phyloP scores from a whole-genome alignment of 164 flowering plant genomes.

The Tetracentron sinense region DNA sequence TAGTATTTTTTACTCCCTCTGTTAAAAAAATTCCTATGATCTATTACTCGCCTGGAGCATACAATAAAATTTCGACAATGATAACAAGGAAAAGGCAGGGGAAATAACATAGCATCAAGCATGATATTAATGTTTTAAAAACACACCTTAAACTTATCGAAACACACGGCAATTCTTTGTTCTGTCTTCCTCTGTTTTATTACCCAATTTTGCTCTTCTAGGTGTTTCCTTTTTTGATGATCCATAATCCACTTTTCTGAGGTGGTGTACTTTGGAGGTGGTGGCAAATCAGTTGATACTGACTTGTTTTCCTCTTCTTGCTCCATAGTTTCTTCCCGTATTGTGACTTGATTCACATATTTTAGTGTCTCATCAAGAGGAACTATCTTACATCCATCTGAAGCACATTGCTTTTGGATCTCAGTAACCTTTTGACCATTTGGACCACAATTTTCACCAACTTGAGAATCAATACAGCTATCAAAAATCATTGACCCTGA shows the following conservation, averaged over 20 bases:
- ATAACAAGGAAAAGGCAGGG: neutral
- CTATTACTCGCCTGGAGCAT: neutral
- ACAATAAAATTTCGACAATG: neutral
- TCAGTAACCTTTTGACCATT: conserved; percentile 26
- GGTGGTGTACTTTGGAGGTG: conserved; percentile 71
- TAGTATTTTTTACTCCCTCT: neutral
- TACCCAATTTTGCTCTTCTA: conserved; percentile 53
- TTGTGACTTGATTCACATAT: conserved; percentile 13
- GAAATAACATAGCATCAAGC: neutral
- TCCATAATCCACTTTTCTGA: conserved; percentile 85
- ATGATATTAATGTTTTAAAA: neutral
- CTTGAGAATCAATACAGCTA: conserved; percentile 5
- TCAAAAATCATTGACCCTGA: conserved; percentile 10
- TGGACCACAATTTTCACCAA: conserved; percentile 11
- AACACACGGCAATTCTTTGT: conserved; percentile 52
- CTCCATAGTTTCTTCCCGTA: conserved; percentile 25
- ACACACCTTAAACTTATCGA: conserved; percentile 69
- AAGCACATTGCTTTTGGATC: conserved; percentile 19
- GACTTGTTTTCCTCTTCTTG: conserved; percentile 42
- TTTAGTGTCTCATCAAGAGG: conserved; percentile 12
- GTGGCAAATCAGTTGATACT: conserved; percentile 26
- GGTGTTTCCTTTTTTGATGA: conserved; percentile 57
- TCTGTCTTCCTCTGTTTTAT: conserved; percentile 66
- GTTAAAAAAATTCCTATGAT: neutral
- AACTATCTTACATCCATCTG: conserved; percentile 28